Evolutionary conservation across 1,284 basidiomycete genomes (phyloP), one percentile per base, ranked within the genome.

Genomic region (Rhodotorula mucilaginosa): DNA sequence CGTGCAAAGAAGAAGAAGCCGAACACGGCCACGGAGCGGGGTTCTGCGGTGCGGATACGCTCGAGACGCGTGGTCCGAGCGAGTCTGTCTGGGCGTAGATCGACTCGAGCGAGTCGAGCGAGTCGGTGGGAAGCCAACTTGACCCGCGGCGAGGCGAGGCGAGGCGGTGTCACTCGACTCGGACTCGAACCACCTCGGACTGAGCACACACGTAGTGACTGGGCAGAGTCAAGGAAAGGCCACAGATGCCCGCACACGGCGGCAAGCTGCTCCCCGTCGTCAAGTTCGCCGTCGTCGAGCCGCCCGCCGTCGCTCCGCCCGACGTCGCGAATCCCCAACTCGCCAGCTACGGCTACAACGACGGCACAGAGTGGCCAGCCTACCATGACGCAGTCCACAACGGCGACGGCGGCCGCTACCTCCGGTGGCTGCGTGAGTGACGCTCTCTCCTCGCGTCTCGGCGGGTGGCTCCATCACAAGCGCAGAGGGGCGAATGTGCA

Each of bases 381-480:
- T 63, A 65, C 48, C 31, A 19, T 1, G 54, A 23, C 7, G 26
- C 29, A 7, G 47, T 23, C 12, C 23, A 46, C 15, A 47, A 52
- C 1, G 29, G 21, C 8, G 56, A 48, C 6, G 61, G 57, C 7
- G 58, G 58, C 34, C 67, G 68, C 39, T 76, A 76, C 61, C 44
- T 69, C 51, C 57, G 75, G 7, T 76, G 69, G 68, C 48, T 71
- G 4, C 75, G 74, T 76, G 49, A 68, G 74, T 72, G 34, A 23
- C 31, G 18, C 8, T 47, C n/a, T 3, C 57, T 2, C 29, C 5
- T 52, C 52, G 23, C 34, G 34, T 34, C 34, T 34, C 34, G 34
- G 34, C 34, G 34, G 5, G 34, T 34, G 34, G 34, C 34, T 34
- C 7, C 34, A 34, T 4, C 34, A 34, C 34, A 34, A 4, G 5